A percentile compares a stretch with the other conserved stretches of the same genome.
phyloP scores from a whole-genome alignment of 2,329 filamentous ascomycete genomes.

The Neurospora crassa region DNA sequence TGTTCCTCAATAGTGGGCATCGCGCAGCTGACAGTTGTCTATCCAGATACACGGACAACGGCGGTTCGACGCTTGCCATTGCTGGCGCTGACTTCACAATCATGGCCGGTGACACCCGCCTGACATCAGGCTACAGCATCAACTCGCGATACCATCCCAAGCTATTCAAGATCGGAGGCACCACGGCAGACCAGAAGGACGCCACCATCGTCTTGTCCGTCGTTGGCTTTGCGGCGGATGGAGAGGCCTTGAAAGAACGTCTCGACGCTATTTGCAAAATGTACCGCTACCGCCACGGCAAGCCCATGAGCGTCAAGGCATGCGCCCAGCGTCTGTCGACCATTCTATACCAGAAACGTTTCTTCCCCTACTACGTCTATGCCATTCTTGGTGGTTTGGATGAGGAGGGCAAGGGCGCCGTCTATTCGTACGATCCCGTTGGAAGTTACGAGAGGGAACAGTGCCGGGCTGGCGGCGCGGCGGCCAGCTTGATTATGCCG shows the following conservation, averaged over 20 bases:
- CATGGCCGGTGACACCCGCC: constrained; percentile 92
- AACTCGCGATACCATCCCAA: constrained; percentile 94
- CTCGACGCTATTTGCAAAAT: constrained; percentile 95
- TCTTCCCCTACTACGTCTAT: constrained; percentile 97
- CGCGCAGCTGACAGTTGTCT: constrained; percentile 3
- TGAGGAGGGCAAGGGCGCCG: constrained; percentile 84
- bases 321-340: constrained; percentile 93
- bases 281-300: constrained; percentile 97
- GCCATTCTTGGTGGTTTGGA: constrained; percentile 91
- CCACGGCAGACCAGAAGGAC: constrained; percentile 74
- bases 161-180: constrained; percentile 93
- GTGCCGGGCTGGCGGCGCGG: constrained; percentile 86
- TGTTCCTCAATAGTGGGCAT: background rate
- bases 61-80: constrained; percentile 91
- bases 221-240: constrained; percentile 92
- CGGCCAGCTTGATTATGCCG: constrained; percentile 92
- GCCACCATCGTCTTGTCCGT: constrained; percentile 85
- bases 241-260: constrained; percentile 85
- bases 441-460: constrained; percentile 97
- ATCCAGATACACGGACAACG: constrained; percentile 88
- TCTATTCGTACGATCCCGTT: constrained; percentile 97
- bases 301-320: constrained; percentile 87
- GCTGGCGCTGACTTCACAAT: constrained; percentile 90
- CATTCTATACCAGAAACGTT: constrained; percentile 93
- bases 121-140: constrained; percentile 96